Percentiles rank a stretch among this genome's conserved stretches.
Evolutionary conservation across 2,329 filamentous ascomycete species (phyloP).

Genomic region (Xylariaceae sp.): DNA sequence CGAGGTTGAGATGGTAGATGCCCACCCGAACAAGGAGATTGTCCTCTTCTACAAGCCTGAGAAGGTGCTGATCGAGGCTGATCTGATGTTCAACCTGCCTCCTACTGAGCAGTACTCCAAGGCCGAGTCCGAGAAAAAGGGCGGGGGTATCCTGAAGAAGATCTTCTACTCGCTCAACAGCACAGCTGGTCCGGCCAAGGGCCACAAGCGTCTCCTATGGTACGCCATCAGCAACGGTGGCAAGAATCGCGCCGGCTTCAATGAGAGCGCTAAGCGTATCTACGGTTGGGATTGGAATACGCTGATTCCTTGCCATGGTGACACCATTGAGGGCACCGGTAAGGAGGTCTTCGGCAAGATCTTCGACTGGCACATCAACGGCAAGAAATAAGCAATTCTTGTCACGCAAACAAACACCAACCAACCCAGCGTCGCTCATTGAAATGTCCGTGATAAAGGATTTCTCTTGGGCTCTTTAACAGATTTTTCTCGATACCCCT

Average conservation of each 20-base stretch:
- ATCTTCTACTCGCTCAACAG: constrained; percentile 62
- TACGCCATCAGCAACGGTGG: constrained; percentile 64
- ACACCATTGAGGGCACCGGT: constrained; percentile 76
- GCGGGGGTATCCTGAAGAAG: constrained; percentile 49
- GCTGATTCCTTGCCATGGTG: constrained; percentile 91
- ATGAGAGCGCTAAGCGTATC: constrained; percentile 72
- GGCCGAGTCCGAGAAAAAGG: constrained; percentile 52
- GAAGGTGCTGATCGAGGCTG: constrained; percentile 82
- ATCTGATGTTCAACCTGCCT: constrained; percentile 91
- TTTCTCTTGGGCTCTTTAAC: constrained; percentile 17
- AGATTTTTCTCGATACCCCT: constrained; percentile 28
- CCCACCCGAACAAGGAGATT: constrained; percentile 83
- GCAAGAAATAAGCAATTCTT: constrained; percentile 38
- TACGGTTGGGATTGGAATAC: constrained; percentile 83
- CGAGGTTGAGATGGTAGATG: constrained; percentile 81
- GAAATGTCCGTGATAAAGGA: constrained; percentile 8
- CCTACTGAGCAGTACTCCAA: constrained; percentile 82
- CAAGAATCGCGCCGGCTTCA: constrained; percentile 71
- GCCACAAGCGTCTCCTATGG: constrained; percentile 84
- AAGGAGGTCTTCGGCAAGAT: constrained; percentile 80
- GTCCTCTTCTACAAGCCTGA: constrained; percentile 86
- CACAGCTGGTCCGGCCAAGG: constrained; percentile 70
- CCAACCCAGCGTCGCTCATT: constrained; percentile 13
- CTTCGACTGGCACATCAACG: constrained; percentile 80
- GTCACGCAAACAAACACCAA: background rate